Evolutionary conservation across 1,139 yeast species (phyloP), one percentile per base, ranked within the genome.

Genomic region (Pichia sp.): DNA sequence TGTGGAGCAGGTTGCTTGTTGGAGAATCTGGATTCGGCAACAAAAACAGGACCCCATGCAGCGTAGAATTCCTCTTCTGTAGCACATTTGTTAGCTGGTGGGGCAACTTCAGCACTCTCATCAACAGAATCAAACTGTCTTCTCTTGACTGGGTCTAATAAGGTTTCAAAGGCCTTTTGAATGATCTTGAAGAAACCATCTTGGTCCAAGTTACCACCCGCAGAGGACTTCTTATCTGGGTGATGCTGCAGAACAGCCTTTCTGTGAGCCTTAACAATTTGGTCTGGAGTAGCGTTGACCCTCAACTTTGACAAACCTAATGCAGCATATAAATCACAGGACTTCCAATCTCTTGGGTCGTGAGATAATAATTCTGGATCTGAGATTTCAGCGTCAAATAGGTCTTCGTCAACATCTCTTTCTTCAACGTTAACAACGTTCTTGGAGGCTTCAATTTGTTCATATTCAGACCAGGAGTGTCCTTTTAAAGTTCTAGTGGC

Each of bases 301-400:
- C 99, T 85, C 73, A 88, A 83, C 71, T 91, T 88, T 60, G 96
- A 85, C 67, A 93, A 77, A 59, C 99, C 99, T 73, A 93, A 82
- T 53, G 95, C 98, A 55, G 96, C 96, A 70, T 93, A 93, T 73
- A 93, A 87, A 74, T 93, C 97, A 63, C 95, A 96, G 53, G 86
- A 77, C 75, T 93, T 93, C 99, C 99, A 93, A 71, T 93, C 97
- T 80, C 96, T 87, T 68, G 99, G 97, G 71, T 93, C 98, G 67
- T 88, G 95, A 46, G 79, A 77, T 66, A 92, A 81, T 74, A 93
- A 79, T 52, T 81, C 85, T 50, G 76, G 81, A 60, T 77, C 80
- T 59, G 77, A 77, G 59, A 88, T 92, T 61, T 85, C 92, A 63
- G 83, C 85, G 44, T 60, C 61, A 46, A 60, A 60, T 70, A 89